Evolutionary conservation across 163 green algal genomes (phyloP), one percentile per base, ranked within the genome.

Genomic region (Coccomyxa subellipsoidea): DNA sequence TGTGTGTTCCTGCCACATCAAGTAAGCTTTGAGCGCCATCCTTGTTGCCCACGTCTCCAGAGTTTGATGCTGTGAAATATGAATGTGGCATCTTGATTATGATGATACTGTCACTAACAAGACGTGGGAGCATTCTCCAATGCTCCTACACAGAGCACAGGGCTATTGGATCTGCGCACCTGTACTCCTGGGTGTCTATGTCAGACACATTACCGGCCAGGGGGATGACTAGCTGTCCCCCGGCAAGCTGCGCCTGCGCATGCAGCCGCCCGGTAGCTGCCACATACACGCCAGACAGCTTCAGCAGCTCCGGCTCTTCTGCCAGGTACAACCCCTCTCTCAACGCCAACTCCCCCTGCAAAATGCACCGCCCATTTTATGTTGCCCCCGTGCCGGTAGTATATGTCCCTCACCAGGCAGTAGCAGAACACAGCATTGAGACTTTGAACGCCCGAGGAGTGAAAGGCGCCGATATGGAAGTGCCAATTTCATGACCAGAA

Each of bases 271-370:
- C 83, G 0, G 75, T 78, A 0, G 72, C 84, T 0, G 69, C 70
- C 35, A 90, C 80, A 59, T 88, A 83, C 38, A 89, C 80, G 10
- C 87, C 87, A 37, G 82, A 47, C 38, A 86, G 15, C n/a, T 73
- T 77, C 34, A 90, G 73, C 39, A 85, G 32, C 6, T 77, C 54
- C 38, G 88, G 84, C 0, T 80, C 78, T n/a, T 83, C 72, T 3
- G 83, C 79, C 8, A 86, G 35, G 40, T 87, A 87, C 34, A 76
- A 38, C 15, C 87, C 87, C 27, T 86, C 81, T 4, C 87, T 70
- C 54, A 88, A 35, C 69, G 88, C 77, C 81, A 91, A 34, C 27
- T 88, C 83, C 9, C 87, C 87, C 81, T 91, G 84, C 53, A 75
- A 31, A 38, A 39, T 73, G 18, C 1, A 8, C 31, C 66, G 1